phyloP scores from a whole-genome alignment of 495 filamentous ascomycete species.

The Filosporella fistucella region DNA sequence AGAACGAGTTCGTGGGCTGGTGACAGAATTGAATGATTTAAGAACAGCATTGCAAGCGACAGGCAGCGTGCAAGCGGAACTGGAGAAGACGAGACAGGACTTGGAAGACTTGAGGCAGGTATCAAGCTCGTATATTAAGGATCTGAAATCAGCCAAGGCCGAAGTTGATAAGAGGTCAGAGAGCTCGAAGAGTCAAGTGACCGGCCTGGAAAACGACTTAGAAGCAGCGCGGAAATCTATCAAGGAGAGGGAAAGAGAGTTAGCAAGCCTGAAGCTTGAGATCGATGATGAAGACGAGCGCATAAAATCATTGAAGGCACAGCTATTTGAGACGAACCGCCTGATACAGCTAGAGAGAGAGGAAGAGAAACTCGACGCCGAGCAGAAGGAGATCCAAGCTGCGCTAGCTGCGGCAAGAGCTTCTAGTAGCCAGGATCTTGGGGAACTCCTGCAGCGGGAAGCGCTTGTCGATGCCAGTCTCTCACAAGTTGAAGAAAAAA shows the following conservation, averaged over 20 bases:
- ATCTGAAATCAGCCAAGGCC: constrained; percentile 16
- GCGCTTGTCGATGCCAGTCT: constrained; percentile 14
- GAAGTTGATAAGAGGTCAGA: constrained; percentile 12
- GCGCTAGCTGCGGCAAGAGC: constrained; percentile 12
- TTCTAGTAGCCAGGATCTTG: constrained; percentile 17
- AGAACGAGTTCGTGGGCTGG: constrained; percentile 17
- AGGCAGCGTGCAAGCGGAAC: constrained; percentile 12
- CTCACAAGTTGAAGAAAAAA: constrained; percentile 19
- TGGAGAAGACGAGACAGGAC: constrained; percentile 16
- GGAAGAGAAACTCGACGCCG: constrained; percentile 17
- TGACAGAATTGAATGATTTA: constrained; percentile 16
- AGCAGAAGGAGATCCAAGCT: too few species aligned
- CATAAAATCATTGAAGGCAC: constrained; percentile 18
- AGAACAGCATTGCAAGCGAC: constrained; percentile 14
- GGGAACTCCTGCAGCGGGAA: constrained; percentile 18
- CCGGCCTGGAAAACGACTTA: constrained; percentile 15
- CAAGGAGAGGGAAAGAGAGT: constrained; percentile 18
- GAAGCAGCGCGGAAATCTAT: constrained; percentile 18
- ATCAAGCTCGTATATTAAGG: constrained; percentile 19
- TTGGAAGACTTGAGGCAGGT: constrained; percentile 18
- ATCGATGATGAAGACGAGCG: constrained; percentile 15
- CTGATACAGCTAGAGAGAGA: constrained; percentile 18
- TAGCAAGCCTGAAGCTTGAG: constrained; percentile 18
- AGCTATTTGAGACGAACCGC: constrained; percentile 16
- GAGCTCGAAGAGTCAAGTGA: constrained; percentile 18